Base-by-base conservation (phyloP, 31 red algal species). In the Endocladia muricata region DNA sequence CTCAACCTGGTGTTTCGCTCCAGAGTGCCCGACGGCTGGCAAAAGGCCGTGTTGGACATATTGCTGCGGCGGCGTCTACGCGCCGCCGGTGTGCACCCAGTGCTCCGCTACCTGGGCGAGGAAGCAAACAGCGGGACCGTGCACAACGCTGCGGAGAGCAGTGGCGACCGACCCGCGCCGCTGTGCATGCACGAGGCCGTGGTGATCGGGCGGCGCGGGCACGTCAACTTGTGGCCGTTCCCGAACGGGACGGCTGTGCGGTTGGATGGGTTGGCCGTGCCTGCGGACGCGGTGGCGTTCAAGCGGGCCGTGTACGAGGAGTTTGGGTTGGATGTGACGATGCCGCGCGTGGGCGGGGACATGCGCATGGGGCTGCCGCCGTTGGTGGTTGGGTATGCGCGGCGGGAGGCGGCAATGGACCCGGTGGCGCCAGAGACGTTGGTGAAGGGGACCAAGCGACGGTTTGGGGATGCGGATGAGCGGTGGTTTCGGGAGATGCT, bases 221-320 rank as follows among this genome's bases (percentile, higher is more conserved):
- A 76, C 61, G 57, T 68, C 22, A 85, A 85, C 37, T 44, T 85
- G 3, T 85, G 82, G 82, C 71, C 71, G 13, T 76, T 85, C 77
- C 57, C 70, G 8, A 76, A 73, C 56, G 49, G 32, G 13, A 76
- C 59, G 1, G 38, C 40, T 4, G 71, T 77, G 30, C 59, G 48
- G 11, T 5, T 32, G 29, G 70, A 76, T 58, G 82, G 82, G 2
- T 21, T 66, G 34, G 55, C 57, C 7, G 71, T 85, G 26, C 70
- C 71, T 28, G 56, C 30, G n/a, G 82, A 85, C 30, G 69, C 82
- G 2, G 70, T 85, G 31, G 28, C 28, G 13, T 74, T 85, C 41
- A 73, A 74, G 43, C 55, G 38, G 13, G 70, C 82, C 4, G 70
- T 76, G 26, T 85, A 76, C 41, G 34, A 68, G 37, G 82, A 33